Conservation (phyloP, 2,329 filamentous ascomycete genomes). For the Sporothrix inflata region DNA sequence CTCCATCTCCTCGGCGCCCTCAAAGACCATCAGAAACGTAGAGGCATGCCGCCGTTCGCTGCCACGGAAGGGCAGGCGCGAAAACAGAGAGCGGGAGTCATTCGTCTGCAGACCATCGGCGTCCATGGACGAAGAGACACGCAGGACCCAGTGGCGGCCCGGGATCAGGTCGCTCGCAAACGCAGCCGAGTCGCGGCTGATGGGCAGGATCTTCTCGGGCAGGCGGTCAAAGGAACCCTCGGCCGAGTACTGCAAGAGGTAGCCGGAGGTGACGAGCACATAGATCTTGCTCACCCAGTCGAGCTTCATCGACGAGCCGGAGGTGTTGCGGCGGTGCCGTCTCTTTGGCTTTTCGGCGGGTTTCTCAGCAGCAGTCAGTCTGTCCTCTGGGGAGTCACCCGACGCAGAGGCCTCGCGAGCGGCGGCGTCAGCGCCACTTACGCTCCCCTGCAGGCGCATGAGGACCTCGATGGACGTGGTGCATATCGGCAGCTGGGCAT, state of each 20-base stretch:
- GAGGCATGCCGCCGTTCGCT: constrained; percentile 60
- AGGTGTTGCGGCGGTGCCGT: constrained; percentile 51
- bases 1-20: constrained; percentile 74
- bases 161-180: constrained; percentile 81
- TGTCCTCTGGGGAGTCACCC: constrained; percentile 37
- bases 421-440: constrained; percentile 46
- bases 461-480: constrained; percentile 70
- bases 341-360: constrained; percentile 44
- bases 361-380: constrained; percentile 40
- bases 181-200: constrained; percentile 75
- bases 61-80: constrained; percentile 64
- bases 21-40: constrained; percentile 73
- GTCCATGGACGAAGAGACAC: constrained; percentile 69
- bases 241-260: constrained; percentile 73
- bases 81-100: constrained; percentile 65
- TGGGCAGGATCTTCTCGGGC: constrained; percentile 73
- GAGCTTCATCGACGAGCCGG: constrained; percentile 50
- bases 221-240: constrained; percentile 71
- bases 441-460: constrained; percentile 61
- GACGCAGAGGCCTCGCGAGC: background rate
- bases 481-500: constrained; percentile 70
- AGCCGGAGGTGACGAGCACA: constrained; percentile 70
- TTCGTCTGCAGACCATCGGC: constrained; percentile 55
- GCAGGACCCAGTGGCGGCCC: constrained; percentile 78
- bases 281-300: constrained; percentile 75